These are phyloP conservation scores for Fraxinus paxiana DNA, from an alignment of 305 asterid genomes.

Conservation along the genomic window DNA sequence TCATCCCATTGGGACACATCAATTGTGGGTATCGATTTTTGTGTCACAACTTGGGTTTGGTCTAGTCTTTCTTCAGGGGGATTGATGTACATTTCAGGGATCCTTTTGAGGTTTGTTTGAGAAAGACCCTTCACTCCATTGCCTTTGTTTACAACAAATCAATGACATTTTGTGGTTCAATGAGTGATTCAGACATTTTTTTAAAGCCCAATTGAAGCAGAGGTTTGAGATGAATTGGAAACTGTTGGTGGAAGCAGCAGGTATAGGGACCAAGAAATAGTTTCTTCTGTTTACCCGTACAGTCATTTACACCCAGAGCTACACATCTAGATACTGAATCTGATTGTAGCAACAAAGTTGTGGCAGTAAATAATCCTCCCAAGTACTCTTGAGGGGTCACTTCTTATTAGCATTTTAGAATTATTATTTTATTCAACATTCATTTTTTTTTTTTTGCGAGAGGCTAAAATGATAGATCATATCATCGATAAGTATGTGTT, in stretches of 20 bases:
- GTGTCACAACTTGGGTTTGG: slow-evolving; percentile 12
- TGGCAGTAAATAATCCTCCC: not conserved
- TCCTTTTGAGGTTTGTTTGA: slow-evolving; percentile 24
- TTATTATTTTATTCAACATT: not conserved
- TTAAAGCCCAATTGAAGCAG: not conserved
- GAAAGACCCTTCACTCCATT: slow-evolving; percentile 43
- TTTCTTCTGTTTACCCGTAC: too few species aligned
- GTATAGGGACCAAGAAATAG: not conserved
- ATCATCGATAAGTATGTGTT: not conserved
- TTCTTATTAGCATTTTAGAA: not conserved
- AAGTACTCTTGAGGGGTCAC: not conserved
- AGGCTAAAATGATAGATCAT: not conserved
- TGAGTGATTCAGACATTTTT: slow-evolving; percentile 16
- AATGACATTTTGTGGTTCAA: slow-evolving; percentile 25
- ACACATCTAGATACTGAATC: not conserved
- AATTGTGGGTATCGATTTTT: slow-evolving; percentile 37
- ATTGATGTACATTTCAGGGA: slow-evolving; percentile 36
- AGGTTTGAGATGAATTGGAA: not conserved
- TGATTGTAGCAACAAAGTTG: not conserved
- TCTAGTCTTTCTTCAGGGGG: slow-evolving; percentile 35
- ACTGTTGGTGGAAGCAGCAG: not conserved
- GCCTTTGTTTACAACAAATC: slow-evolving; percentile 33
- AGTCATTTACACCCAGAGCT: not conserved
- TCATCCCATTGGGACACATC: slow-evolving; percentile 36
- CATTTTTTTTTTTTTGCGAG: not conserved